Conservation (phyloP, 208 protist species). For the Wallacemonas collosoma region DNA sequence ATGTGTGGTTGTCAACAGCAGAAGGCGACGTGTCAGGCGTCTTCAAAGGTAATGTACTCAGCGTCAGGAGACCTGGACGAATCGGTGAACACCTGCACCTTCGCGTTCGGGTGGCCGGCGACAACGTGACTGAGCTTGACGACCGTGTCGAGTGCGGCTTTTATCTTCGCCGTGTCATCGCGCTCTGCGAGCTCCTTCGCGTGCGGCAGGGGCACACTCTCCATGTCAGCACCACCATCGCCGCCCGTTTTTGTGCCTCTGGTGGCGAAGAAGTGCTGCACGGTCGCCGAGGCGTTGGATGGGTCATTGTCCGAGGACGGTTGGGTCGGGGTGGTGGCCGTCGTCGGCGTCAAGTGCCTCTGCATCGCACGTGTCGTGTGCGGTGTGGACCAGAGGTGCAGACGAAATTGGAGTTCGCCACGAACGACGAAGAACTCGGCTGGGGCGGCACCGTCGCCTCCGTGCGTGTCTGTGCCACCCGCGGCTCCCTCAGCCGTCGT, state of each 20-base stretch:
- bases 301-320: neutral
- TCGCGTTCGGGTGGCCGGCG: conserved; percentile 25
- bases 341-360: neutral
- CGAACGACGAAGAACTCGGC: neutral
- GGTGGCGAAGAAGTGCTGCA: neutral
- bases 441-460: neutral
- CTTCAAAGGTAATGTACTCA: conserved; percentile 34
- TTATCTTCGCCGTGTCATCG: conserved; percentile 30
- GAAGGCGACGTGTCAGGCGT: neutral
- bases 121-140: conserved; percentile 28
- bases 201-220: neutral
- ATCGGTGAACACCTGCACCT: conserved; percentile 24
- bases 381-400: conserved; percentile 19
- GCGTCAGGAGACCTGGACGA: neutral
- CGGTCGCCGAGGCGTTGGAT: neutral
- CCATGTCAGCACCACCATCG: neutral
- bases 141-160: conserved; percentile 38
- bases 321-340: neutral
- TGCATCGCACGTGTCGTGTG: conserved; percentile 15
- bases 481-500: too few species aligned
- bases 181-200: conserved; percentile 25
- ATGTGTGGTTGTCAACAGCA: too few species aligned
- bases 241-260: neutral
- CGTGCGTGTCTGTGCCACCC: too few species aligned
- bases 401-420: conserved; percentile 10